Percentiles rank a stretch among this genome's conserved stretches.
Conservation (phyloP, 2,329 filamentous ascomycete genomes). For the Arachnopeziza araneosa region DNA sequence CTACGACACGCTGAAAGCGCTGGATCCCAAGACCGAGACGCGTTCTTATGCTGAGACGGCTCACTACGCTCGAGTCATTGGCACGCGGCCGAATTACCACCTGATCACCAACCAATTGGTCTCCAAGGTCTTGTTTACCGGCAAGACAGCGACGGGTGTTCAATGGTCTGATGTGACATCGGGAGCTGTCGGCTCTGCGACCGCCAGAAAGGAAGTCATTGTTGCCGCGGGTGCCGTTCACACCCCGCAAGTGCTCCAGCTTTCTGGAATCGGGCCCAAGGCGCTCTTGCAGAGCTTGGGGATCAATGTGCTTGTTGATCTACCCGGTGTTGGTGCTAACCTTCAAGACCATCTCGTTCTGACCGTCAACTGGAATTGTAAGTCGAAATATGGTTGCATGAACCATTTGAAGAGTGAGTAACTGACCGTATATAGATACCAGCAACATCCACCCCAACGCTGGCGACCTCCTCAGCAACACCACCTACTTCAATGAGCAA, state of each 20-base stretch:
- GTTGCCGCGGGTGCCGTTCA: conserved; percentile 32
- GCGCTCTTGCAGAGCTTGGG: conserved; percentile 26
- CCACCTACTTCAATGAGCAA: conserved; percentile 7
- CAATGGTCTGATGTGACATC: neutral
- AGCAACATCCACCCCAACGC: conserved; percentile 4
- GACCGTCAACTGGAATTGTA: neutral
- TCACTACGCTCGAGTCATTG: conserved; percentile 27
- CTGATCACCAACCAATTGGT: conserved; percentile 3
- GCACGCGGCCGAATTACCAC: neutral
- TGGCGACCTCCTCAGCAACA: conserved; percentile 10
- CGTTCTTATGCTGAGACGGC: conserved; percentile 15
- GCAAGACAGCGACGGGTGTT: conserved; percentile 1
- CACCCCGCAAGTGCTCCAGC: conserved; percentile 18
- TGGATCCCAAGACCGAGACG: neutral
- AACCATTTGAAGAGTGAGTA: too few relatives aligned
- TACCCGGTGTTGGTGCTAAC: conserved; percentile 37
- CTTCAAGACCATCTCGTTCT: conserved; percentile 28
- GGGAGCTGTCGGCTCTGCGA: conserved; percentile 4
- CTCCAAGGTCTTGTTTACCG: conserved; percentile 8
- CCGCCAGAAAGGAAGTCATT: conserved; percentile 31
- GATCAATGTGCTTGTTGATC: conserved; percentile 32
- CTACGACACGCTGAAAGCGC: neutral
- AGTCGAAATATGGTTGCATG: neutral
- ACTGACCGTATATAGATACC: neutral
- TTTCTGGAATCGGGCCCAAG: conserved; percentile 26